Conservation (phyloP, 192 early-diverging fungal genomes). For the Tieghemiomyces parasiticus region DNA sequence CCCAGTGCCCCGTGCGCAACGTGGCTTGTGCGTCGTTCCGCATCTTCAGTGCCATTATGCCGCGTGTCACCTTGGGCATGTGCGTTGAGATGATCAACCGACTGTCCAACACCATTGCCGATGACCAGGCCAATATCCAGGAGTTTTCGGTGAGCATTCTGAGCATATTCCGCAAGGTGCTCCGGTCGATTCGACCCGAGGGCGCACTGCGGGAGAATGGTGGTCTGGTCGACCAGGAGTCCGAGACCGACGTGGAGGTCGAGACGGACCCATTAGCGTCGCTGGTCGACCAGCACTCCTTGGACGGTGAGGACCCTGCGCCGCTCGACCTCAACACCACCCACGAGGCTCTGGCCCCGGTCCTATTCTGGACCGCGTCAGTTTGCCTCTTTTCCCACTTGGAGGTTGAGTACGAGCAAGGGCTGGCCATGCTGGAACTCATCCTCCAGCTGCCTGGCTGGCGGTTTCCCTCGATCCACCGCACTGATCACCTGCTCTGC, state of each 20-base stretch:
- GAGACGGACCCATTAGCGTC: no score
- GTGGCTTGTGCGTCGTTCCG: conserved; percentile 81
- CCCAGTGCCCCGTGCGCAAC: conserved; percentile 66
- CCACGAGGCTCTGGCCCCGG: not conserved
- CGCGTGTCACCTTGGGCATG: conserved; percentile 55
- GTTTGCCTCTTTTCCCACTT: conserved; percentile 8
- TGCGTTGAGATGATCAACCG: conserved; percentile 60
- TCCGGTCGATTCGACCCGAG: not conserved
- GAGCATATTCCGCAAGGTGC: conserved; percentile 4
- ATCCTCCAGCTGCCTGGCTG: not conserved
- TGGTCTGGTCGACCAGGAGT: not conserved
- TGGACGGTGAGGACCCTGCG: not conserved
- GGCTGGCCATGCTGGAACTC: conserved; percentile 6
- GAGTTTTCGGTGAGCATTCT: conserved; percentile 43
- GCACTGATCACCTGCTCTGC: not conserved
- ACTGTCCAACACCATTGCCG: conserved; percentile 60
- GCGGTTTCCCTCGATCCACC: conserved; percentile 8
- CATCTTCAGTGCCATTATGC: conserved; percentile 55
- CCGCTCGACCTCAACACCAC: not conserved
- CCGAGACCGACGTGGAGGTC: not conserved
- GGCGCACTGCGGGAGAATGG: not conserved
- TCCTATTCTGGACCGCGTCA: conserved; percentile 3
- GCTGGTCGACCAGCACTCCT: not conserved
- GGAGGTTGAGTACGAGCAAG: conserved; percentile 9
- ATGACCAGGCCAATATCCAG: conserved; percentile 58